Evolutionary conservation across 129 eudicot genomes (phyloP).

Genomic region (Logfia minima): DNA sequence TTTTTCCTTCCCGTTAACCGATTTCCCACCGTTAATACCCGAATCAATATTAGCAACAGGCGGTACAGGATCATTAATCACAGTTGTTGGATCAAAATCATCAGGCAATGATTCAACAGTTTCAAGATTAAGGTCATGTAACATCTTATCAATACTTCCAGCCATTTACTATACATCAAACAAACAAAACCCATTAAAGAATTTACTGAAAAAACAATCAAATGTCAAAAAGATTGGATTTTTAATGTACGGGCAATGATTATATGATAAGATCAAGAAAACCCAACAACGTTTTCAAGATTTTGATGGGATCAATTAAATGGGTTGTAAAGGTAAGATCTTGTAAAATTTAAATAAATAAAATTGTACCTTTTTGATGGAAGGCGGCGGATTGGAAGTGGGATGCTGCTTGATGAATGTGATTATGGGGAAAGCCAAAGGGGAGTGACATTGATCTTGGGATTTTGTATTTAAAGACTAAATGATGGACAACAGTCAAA

Average conservation of each 20-base stretch:
- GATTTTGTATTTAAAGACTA: neutral
- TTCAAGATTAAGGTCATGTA: conserved; percentile 34
- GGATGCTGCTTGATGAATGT: conserved; percentile 24
- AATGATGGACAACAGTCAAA: neutral
- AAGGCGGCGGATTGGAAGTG: conserved; percentile 35
- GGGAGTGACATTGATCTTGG: conserved; percentile 2
- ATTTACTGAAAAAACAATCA: neutral
- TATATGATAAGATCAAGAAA: neutral
- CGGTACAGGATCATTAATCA: conserved; percentile 51
- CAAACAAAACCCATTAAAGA: neutral
- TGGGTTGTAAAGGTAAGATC: neutral
- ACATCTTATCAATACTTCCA: conserved; percentile 39
- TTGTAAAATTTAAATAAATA: neutral
- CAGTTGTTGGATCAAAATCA: conserved; percentile 52
- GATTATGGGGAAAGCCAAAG: conserved; percentile 16
- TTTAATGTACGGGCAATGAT: conserved; percentile 3
- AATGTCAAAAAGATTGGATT: neutral
- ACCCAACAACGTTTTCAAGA: neutral
- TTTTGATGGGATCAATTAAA: neutral
- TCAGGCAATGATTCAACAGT: conserved; percentile 38
- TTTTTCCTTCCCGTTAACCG: conserved; percentile 31
- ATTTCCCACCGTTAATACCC: conserved; percentile 26
- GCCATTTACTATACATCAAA: conserved; percentile 30
- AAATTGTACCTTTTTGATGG: conserved; percentile 26
- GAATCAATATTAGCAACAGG: conserved; percentile 32